Evolutionary conservation across 331 rosid genomes (phyloP).

Genomic region (Pyrus hybrid): DNA sequence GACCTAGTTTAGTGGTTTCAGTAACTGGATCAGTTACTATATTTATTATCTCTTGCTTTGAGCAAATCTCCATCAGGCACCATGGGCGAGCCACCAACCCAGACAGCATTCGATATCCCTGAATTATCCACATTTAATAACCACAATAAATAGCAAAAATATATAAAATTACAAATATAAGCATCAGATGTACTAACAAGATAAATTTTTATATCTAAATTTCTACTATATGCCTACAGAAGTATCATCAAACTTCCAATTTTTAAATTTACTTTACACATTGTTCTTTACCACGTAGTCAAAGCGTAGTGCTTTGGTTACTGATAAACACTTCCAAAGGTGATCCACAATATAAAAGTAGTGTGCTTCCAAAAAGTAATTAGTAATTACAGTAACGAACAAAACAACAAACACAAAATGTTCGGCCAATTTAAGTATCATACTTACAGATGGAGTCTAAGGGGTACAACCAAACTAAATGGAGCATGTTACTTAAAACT

Average conservation of each 20-base stretch:
- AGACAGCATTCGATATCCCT: slow-evolving; percentile 69
- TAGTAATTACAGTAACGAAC: background rate
- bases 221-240: background rate
- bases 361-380: background rate
- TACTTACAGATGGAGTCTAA: background rate
- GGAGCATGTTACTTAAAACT: background rate
- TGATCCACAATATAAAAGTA: background rate
- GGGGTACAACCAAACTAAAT: background rate
- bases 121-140: slow-evolving; percentile 19
- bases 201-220: background rate
- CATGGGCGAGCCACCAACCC: slow-evolving; percentile 81
- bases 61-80: slow-evolving; percentile 88
- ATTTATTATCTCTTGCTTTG: slow-evolving; percentile 67
- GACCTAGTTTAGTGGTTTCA: slow-evolving; percentile 77
- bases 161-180: background rate
- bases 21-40: slow-evolving; percentile 44
- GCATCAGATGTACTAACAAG: background rate
- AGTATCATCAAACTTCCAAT: background rate
- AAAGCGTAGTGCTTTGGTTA: background rate
- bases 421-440: background rate
- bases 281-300: background rate
- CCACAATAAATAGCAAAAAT: slow-evolving; percentile 2
- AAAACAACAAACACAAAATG: background rate
- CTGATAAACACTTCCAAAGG: background rate
- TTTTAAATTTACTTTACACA: background rate